phyloP scores from a whole-genome alignment of 495 filamentous ascomycete genomes.

The Aspergillus olivimuriae region DNA sequence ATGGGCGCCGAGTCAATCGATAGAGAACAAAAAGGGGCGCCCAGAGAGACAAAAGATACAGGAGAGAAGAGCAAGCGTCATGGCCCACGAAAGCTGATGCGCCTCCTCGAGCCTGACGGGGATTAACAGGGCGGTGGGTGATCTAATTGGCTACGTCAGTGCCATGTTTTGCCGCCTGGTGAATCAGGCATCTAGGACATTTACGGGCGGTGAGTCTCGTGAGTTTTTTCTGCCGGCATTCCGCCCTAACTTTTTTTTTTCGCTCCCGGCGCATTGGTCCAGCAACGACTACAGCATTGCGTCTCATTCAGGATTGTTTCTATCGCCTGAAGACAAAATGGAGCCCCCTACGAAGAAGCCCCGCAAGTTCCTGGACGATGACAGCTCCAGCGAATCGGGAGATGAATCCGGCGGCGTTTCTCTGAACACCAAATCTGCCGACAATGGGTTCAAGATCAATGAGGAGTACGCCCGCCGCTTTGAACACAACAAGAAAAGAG shows the following conservation, averaged over 20 bases:
- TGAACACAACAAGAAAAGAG: slow-evolving; percentile 93
- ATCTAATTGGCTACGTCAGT: slow-evolving; percentile 43
- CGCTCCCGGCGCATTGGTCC: slow-evolving; percentile 17
- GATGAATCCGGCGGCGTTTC: slow-evolving; percentile 45
- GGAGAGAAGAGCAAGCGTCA: slow-evolving; percentile 8
- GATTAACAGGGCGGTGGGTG: slow-evolving; percentile 13
- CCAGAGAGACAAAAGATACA: slow-evolving; percentile 6
- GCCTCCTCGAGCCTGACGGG: slow-evolving; percentile 13
- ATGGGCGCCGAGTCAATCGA: slow-evolving; percentile 1
- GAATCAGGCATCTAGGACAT: slow-evolving; percentile 13
- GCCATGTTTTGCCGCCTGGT: slow-evolving; percentile 11
- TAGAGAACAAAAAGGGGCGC: slow-evolving; percentile 3
- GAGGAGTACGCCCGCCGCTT: slow-evolving; percentile 83
- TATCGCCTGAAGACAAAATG: slow-evolving; percentile 18
- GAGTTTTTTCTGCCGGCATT: slow-evolving; percentile 20
- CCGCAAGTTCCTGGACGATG: slow-evolving; percentile 42
- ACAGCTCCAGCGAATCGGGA: slow-evolving; percentile 50
- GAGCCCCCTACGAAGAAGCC: slow-evolving; percentile 43
- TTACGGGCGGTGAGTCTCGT: slow-evolving; percentile 11
- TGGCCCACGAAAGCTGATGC: slow-evolving; percentile 11
- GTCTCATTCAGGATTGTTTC: slow-evolving; percentile 1
- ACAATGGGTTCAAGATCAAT: slow-evolving; percentile 69
- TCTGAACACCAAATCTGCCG: slow-evolving; percentile 24
- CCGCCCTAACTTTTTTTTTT: slow-evolving; percentile 25
- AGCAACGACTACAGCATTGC: not conserved